Evolutionary conservation across 345 rosid genomes (phyloP), one percentile per base, ranked within the genome.

Genomic region (Camelina hispida): DNA sequence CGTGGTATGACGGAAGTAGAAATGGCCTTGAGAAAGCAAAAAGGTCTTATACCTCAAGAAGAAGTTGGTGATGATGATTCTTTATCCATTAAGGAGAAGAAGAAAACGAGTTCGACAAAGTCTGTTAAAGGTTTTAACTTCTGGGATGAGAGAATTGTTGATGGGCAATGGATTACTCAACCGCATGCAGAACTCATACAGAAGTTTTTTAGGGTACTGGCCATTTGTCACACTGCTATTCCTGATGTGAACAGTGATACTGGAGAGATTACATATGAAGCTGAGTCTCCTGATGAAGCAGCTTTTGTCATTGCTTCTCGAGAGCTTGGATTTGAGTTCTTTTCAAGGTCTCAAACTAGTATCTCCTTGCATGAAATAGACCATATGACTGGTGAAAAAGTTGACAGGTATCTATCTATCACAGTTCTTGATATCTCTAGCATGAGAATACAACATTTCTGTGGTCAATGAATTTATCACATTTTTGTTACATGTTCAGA

Each of bases 251-350:
- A 82, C 16, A 17, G 28, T 43, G 78, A 74, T 20, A 68, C 86
- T 2, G 84, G 81, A 63, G 87, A 85, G 40, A 82, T 85, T 48
- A 77, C 78, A 28, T 94, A 90, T 62, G 97, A 91, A 84, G 96
- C 95, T 6, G 98, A 94, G 81, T 94, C 97, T 44, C 87, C 86
- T 0, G 98, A 94, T 68, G 98, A 94, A 75, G 88, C 87, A 5
- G 93, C 98, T 64, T 91, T 94, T 85, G 95, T 91, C 30, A 72
- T 83, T 51, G 92, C 98, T 75, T 87, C 98, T 10, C 75, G 88
- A 76, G 96, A 90, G 84, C 16, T 91, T 70, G 98, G 97, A 35
- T 94, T 94, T 75, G 83, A 87, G 67, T 85, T 94, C 73, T 86
- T 81, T 73, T 38, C 55, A 35, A 86, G 97, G 84, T 83, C 79